Conservation (phyloP, 2,329 filamentous ascomycete genomes). For the Fusarium staphyleae region DNA sequence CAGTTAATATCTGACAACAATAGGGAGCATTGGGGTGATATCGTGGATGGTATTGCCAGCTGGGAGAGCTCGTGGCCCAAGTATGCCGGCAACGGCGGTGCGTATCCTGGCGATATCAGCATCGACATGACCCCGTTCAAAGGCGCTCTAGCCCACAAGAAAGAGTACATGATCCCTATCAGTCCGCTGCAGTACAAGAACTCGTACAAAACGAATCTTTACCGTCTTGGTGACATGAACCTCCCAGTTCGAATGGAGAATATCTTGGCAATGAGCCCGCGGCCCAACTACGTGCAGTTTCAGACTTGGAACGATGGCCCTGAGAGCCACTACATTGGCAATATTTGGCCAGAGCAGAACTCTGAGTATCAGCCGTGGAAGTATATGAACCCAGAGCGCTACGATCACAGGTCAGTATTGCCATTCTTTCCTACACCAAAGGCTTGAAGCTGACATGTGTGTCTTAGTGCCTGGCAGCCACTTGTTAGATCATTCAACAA, state of each 20-base stretch:
- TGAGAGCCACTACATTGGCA: not conserved
- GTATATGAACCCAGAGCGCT: slow-evolving; percentile 5
- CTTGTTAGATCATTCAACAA: not conserved
- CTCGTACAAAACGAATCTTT: not conserved
- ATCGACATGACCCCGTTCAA: too few relatives aligned
- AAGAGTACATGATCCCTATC: not conserved
- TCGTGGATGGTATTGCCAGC: too few relatives aligned
- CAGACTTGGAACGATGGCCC: not conserved
- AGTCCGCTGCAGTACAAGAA: not conserved
- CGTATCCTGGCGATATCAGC: too few relatives aligned
- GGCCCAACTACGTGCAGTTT: not conserved
- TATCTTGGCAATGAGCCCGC: not conserved
- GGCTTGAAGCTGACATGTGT: too few relatives aligned
- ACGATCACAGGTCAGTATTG: slow-evolving; percentile 4
- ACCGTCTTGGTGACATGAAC: not conserved
- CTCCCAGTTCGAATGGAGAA: not conserved
- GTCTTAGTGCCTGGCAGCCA: not conserved
- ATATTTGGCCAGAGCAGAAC: not conserved
- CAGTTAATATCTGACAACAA: too few relatives aligned
- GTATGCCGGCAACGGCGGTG: too few relatives aligned
- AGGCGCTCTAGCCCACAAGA: not conserved
- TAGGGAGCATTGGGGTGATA: too few relatives aligned
- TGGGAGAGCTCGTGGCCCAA: too few relatives aligned
- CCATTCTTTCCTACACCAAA: not conserved
- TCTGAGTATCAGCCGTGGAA: slow-evolving; percentile 1